These are phyloP conservation scores for Salix brachista DNA, from an alignment of 345 rosid genomes.

Conservation along the genomic window DNA sequence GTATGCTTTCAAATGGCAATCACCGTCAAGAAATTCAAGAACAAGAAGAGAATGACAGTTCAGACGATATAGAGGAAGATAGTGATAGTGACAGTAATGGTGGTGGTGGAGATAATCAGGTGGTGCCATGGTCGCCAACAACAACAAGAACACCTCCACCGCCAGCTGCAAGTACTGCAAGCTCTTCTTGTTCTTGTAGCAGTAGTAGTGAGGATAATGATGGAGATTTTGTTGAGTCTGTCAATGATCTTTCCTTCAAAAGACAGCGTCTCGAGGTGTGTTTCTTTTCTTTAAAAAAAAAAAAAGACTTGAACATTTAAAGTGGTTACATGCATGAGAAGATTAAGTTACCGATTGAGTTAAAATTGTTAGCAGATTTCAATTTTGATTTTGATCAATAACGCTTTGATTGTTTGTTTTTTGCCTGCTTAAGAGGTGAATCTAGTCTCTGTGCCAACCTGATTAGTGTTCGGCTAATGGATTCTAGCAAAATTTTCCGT, in stretches of 20 bases:
- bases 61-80: conserved; percentile 10
- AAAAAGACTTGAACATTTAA: too few relatives aligned
- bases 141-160: conserved; percentile 29
- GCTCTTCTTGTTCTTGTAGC: conserved; percentile 17
- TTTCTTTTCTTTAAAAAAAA: not conserved
- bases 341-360: not conserved
- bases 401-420: not conserved
- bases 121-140: conserved; percentile 47
- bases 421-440: not conserved
- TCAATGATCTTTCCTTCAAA: conserved; percentile 3
- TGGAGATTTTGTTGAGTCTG: conserved; percentile 4
- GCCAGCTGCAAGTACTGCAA: conserved; percentile 30
- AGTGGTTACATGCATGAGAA: not conserved
- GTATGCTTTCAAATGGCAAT: conserved; percentile 13
- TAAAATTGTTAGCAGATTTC: not conserved
- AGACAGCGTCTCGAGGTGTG: not conserved
- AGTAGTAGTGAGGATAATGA: conserved; percentile 27
- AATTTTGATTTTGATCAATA: too few relatives aligned
- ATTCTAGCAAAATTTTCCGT: too few relatives aligned
- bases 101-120: conserved; percentile 41
- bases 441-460: not conserved
- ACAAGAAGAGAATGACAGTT: conserved; percentile 11
- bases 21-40: conserved; percentile 10
- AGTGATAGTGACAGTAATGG: not conserved
- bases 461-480: too few relatives aligned